phyloP scores from a whole-genome alignment of 495 filamentous ascomycete species.

The Barbatosphaeria neglecta region DNA sequence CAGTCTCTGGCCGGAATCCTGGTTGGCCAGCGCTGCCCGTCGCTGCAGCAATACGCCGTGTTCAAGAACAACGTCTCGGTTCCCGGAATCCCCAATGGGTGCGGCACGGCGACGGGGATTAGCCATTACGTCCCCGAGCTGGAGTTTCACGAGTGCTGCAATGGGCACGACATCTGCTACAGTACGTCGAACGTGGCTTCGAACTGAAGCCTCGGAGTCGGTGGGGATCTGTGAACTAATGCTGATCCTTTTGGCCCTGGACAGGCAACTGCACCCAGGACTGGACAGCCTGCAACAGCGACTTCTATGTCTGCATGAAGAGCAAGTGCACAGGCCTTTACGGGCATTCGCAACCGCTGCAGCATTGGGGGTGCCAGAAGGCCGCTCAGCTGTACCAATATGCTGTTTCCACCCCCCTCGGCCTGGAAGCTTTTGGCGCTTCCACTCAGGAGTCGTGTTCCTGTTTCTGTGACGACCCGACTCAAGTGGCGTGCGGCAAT shows the following conservation, averaged over 20 bases:
- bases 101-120: background rate
- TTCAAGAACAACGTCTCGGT: background rate
- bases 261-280: background rate
- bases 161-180: background rate
- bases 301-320: background rate
- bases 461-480: background rate
- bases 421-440: background rate
- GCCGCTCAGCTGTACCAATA: background rate
- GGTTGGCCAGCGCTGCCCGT: background rate
- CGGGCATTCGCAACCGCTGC: background rate
- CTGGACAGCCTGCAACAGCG: background rate
- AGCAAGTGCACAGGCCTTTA: background rate
- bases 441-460: background rate
- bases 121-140: background rate
- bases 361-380: background rate
- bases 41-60: background rate
- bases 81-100: background rate
- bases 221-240: too few relatives aligned
- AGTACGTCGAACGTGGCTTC: background rate
- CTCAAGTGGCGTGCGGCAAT: conserved; percentile 1
- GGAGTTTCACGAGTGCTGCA: background rate
- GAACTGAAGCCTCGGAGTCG: too few relatives aligned
- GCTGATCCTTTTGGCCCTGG: too few relatives aligned
- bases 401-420: background rate
- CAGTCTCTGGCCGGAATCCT: background rate